Evolutionary conservation across 176 grass and related monocot genomes (phyloP).

Genomic region (Chloris gayana): DNA sequence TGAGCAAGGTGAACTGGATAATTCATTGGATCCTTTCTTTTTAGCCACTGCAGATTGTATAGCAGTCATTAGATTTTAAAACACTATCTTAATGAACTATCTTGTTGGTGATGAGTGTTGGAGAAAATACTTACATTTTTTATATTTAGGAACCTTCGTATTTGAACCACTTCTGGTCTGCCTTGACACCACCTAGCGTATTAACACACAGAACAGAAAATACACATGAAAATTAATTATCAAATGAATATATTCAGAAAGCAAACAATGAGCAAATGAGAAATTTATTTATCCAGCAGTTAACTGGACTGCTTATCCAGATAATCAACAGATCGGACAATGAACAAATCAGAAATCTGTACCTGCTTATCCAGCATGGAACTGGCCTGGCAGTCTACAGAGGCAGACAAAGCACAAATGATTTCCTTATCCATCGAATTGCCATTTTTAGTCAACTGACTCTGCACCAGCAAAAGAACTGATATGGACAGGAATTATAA

Average conservation of each 20-base stretch:
- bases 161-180: slow-evolving; percentile 12
- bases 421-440: slow-evolving; percentile 12
- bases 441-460: slow-evolving; percentile 29
- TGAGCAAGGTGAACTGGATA: background rate
- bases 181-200: slow-evolving; percentile 37
- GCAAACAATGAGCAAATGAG: background rate
- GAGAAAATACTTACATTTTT: slow-evolving; percentile 49
- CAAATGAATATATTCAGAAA: slow-evolving; percentile 12
- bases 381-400: background rate
- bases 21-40: slow-evolving; percentile 27
- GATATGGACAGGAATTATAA: slow-evolving; percentile 2
- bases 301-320: background rate
- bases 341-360: slow-evolving; percentile 23
- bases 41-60: slow-evolving; percentile 45
- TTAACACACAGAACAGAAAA: slow-evolving; percentile 29
- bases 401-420: slow-evolving; percentile 41
- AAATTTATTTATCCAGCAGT: slow-evolving; percentile 4
- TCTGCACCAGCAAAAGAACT: background rate
- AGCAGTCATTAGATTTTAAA: slow-evolving; percentile 29
- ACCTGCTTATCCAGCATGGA: slow-evolving; percentile 3
- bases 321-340: too few relatives aligned
- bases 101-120: background rate
- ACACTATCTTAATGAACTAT: background rate
- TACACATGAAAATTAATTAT: slow-evolving; percentile 21
- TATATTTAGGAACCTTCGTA: slow-evolving; percentile 27